phyloP scores from a whole-genome alignment of 2,329 filamentous ascomycete species.

The Ophiostoma himal-ulmi region DNA sequence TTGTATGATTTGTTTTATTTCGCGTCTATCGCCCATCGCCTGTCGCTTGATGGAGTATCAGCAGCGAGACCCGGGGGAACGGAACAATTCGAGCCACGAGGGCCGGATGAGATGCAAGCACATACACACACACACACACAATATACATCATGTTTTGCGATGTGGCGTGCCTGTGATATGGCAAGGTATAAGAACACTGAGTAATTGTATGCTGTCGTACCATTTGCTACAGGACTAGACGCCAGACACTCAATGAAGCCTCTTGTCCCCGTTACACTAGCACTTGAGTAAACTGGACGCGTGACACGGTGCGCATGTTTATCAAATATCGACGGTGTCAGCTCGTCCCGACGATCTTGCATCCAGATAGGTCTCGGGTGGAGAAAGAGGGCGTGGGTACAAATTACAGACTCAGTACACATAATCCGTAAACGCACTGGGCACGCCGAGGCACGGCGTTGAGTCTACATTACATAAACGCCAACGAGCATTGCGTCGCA shows the following conservation, averaged over 20 bases:
- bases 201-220: too few species aligned
- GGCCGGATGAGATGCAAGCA: neutral
- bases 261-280: neutral
- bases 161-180: neutral
- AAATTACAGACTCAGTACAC: neutral
- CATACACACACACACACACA: too few species aligned
- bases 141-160: neutral
- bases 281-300: neutral
- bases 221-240: neutral
- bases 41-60: neutral
- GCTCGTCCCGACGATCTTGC: neutral
- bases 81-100: neutral
- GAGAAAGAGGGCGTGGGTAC: neutral
- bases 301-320: constrained; percentile 6
- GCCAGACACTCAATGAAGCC: too few species aligned
- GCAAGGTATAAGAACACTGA: too few species aligned
- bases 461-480: neutral
- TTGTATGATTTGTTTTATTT: neutral
- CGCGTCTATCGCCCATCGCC: neutral
- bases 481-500: neutral
- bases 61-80: neutral
- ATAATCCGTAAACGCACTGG: neutral
- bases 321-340: neutral
- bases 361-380: neutral
- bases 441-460: neutral